Base-by-base conservation (phyloP, 2,329 filamentous ascomycete species). In the Drechslerella coelobrocha region DNA sequence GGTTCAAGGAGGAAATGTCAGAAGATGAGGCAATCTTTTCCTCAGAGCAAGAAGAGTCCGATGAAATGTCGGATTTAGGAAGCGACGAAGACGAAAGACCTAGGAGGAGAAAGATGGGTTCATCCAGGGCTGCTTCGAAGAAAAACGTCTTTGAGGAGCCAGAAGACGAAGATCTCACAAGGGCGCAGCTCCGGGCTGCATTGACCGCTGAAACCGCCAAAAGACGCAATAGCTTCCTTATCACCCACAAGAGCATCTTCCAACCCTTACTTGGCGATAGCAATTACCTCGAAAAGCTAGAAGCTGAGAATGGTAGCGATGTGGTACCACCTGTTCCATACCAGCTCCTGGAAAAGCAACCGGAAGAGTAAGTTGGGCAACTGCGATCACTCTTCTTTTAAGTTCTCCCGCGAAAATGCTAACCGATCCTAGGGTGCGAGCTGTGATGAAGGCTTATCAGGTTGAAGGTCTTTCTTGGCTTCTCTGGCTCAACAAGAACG, bases 401-500 rank as follows among this genome's bases (percentile, higher is more conserved):
- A 0, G 27, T 14, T 21, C 14, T 21, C 8, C 34, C 12, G 41
- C 10, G 41, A 5, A 9, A 8, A 26, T 29, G 14, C 55, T 71
- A 48, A 56, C 29, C 29, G 9, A 23, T 21, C 24, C 14, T 50
- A 66, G 68, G 10, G 61, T 65, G 12, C 54, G 29, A 57, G 53
- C 43, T 7, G 45, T 50, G 17, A 50, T 61, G 68, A 50, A 80
- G 78, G 1, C 79, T 86, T 97, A 97, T 77, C 94, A 99, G 78
- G 81, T 97, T 23, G 92, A 96, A 31, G 94, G 94, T 6, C 84
- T 99, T 55, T 99, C 99, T 77, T 99, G 94, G 94, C 85, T 99
- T 76, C 87, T 88, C 61, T 81, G 97, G 54, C 83, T 99, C 17
- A 96, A 91, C 80, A 84, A 88, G 55, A 88, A 90, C 65, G 84